A percentile compares a stretch with the other conserved stretches of the same genome.
phyloP scores from a whole-genome alignment of 306 rosid species.

The Pachyrhizus erosus region DNA sequence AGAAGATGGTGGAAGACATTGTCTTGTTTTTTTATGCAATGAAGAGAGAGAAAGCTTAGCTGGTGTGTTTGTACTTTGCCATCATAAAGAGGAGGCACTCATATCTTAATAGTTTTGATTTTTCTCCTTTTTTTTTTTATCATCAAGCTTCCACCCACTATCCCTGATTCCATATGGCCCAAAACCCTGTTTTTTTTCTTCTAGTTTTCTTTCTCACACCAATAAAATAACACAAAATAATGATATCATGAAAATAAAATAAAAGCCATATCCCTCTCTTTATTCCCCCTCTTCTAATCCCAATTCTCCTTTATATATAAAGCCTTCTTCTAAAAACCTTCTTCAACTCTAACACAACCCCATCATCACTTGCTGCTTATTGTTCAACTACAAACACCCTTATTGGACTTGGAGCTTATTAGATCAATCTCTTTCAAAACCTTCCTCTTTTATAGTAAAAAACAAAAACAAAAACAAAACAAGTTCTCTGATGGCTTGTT shows the following conservation, averaged over 20 bases:
- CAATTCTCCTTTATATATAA: conserved; percentile 48
- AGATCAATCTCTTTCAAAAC: conserved; percentile 42
- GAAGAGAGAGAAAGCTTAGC: conserved; percentile 53
- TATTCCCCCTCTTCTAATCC: neutral
- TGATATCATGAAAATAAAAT: neutral
- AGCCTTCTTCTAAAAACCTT: conserved; percentile 22
- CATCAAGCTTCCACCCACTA: conserved; percentile 68
- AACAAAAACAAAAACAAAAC: neutral
- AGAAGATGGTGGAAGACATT: conserved; percentile 11
- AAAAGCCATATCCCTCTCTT: neutral
- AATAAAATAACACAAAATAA: neutral
- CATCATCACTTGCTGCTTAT: neutral
- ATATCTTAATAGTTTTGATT: conserved; percentile 42
- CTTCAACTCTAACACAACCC: conserved; percentile 36
- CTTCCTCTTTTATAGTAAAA: neutral
- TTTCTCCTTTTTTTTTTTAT: conserved; percentile 8
- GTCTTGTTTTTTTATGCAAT: conserved; percentile 48
- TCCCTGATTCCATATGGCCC: conserved; percentile 52
- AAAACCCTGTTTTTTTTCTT: conserved; percentile 40
- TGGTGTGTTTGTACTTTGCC: conserved; percentile 65
- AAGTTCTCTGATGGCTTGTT: conserved; percentile 45
- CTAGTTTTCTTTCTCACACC: neutral
- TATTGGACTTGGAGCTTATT: conserved; percentile 13
- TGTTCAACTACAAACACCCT: conserved; percentile 7
- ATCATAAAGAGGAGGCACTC: conserved; percentile 53